Base-by-base conservation (phyloP, 2,329 filamentous ascomycete species). In the Rachicladosporium sp. region DNA sequence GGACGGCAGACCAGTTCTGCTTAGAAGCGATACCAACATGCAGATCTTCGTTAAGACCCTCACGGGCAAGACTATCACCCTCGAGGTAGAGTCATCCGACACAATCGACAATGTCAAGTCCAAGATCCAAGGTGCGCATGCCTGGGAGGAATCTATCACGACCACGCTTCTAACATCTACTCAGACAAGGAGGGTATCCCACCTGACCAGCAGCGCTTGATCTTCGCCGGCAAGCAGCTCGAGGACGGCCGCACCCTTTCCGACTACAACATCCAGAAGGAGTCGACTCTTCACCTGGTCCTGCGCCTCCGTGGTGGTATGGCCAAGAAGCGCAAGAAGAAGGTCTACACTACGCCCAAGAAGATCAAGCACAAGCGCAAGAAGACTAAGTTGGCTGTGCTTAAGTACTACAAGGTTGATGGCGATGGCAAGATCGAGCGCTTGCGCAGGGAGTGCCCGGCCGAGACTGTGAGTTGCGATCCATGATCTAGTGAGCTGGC, bases 341-440 rank as follows among this genome's bases (percentile, higher is more conserved):
- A 98, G 88, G 91, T 98, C 59, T 98, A 98, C 84, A 96, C 86
- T 68, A 98, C 91, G 63, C 91, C 91, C 69, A 98, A 98, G 88
- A 98, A 98, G 87, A 98, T 98, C 83, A 98, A 98, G 91, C 91
- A 98, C 82, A 98, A 98, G 88, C 83, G 87, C 77, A 98, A 96
- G 87, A 98, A 98, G 89, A 94, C 84, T 80, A 98, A 98, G 83
- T 76, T 98, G 69, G 91, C 91, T 63, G 89, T 98, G 59, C 88
- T 98, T 70, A 98, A 98, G 82, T 98, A 98, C 85, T 98, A 98
- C 85, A 98, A 98, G 85, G 91, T 98, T 61, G 91, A 96, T 70
- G 86, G 84, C 60, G 91, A 98, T 63, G 91, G 93, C 72, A 96
- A 96, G 82, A 96, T 98, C 62, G 91, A 98, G 83, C 91, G 91